These are phyloP conservation scores for Hyphopichia wangnamkhiaoensis DNA, from an alignment of 1,139 yeast species.

Conservation along the genomic window DNA sequence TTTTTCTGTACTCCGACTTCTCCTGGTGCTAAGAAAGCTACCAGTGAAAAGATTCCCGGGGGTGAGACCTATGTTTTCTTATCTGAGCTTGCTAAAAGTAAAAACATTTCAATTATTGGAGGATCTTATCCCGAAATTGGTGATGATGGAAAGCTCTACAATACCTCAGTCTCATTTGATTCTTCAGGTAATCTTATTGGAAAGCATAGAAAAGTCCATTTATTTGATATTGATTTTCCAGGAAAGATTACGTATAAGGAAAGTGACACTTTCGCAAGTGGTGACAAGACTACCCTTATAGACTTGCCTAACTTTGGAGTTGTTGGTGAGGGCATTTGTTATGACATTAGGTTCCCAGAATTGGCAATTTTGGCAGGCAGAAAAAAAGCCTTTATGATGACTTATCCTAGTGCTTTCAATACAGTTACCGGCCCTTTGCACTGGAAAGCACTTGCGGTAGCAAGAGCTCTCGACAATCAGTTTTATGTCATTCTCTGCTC, in stretches of 20 bases:
- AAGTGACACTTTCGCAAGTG: slow-evolving; percentile 76
- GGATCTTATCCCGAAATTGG: slow-evolving; percentile 26
- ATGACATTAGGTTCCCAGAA: slow-evolving; percentile 84
- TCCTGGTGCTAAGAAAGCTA: slow-evolving; percentile 17
- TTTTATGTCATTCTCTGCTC: slow-evolving; percentile 66
- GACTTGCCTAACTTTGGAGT: slow-evolving; percentile 41
- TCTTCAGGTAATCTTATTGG: slow-evolving; percentile 60
- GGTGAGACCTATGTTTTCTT: slow-evolving; percentile 22
- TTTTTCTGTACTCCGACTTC: slow-evolving; percentile 21
- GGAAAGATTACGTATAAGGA: slow-evolving; percentile 69
- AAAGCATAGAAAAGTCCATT: slow-evolving; percentile 76
- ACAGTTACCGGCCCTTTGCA: slow-evolving; percentile 85
- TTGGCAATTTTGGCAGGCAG: slow-evolving; percentile 58
- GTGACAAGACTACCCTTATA: slow-evolving; percentile 53
- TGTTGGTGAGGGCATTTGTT: slow-evolving; percentile 74
- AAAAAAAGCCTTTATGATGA: slow-evolving; percentile 69
- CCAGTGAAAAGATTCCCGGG: slow-evolving; percentile 22
- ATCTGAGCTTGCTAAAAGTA: slow-evolving; percentile 21
- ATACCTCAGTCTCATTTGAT: slow-evolving; percentile 38
- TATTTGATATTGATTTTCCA: slow-evolving; percentile 79
- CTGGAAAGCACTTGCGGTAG: slow-evolving; percentile 74
- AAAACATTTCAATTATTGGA: slow-evolving; percentile 22
- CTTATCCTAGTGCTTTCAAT: slow-evolving; percentile 88
- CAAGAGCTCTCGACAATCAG: slow-evolving; percentile 84
- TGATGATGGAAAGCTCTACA: slow-evolving; percentile 17